Base-by-base conservation (phyloP, 2,329 filamentous ascomycete species). In the Shiraia sp. region DNA sequence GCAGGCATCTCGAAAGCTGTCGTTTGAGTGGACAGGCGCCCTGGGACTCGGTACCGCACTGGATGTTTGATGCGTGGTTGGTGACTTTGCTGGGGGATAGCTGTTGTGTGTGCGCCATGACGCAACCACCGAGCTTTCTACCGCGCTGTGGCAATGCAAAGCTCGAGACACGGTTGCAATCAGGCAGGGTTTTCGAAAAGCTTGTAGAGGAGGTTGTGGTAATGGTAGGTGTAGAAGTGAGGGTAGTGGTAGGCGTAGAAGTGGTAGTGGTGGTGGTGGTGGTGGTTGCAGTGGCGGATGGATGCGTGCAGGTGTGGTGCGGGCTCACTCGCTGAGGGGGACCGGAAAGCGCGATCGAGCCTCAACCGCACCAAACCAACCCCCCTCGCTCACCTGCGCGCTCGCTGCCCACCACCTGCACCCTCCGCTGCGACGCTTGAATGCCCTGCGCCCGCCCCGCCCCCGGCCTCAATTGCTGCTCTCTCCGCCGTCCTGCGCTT, bases 51-150 rank as follows among this genome's bases (percentile, higher is more conserved):
- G 27, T 36, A 27, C 19, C n/a, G n/a, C n/a, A n/a, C n/a, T n/a
- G n/a, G n/a, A n/a, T n/a, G n/a, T n/a, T n/a, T n/a, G n/a, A n/a
- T n/a, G n/a, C n/a, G n/a, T n/a, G n/a, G n/a, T n/a, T n/a, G n/a
- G n/a, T n/a, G n/a, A n/a, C n/a, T n/a, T n/a, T n/a, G n/a, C n/a
- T n/a, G n/a, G n/a, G n/a, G n/a, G n/a, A n/a, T n/a, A n/a, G n/a
- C n/a, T n/a, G n/a, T n/a, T n/a, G 15, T 39, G 29, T 32, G 36
- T 29, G 39, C 41, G 45, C 39, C 48, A 51, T 51, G 48, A 51
- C 48, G 36, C 36, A 39, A 39, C 29, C 36, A 9, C 13, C 14
- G 24, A 27, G 24, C 5, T 6, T 14, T 10, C 26, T 15, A 14
- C 14, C 14, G 29, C 14, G 24, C 10, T 15, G 10, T 8, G n/a